phyloP scores from a whole-genome alignment of 352 stramenopile genomes.

The Bremia lactucae region DNA sequence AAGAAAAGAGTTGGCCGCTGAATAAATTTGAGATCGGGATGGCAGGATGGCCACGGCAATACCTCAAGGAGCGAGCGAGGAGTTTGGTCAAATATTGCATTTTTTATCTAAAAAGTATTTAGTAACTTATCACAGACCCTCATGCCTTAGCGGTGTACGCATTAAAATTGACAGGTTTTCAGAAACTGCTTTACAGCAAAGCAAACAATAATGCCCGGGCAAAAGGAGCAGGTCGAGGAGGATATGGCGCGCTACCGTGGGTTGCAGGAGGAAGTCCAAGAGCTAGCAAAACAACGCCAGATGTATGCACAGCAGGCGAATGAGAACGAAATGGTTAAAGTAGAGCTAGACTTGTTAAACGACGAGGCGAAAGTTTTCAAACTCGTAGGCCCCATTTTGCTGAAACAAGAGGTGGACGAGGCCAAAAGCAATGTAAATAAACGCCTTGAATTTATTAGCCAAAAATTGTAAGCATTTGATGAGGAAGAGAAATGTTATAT shows the following conservation, averaged over 20 bases:
- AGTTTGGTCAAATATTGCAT: too few species aligned
- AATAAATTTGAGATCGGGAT: conserved; percentile 1
- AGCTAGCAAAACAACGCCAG: conserved; percentile 81
- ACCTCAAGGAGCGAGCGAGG: too few species aligned
- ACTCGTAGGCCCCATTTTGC: conserved; percentile 89
- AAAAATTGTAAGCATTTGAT: conserved; percentile 66
- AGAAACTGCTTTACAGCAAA: too few species aligned
- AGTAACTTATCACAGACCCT: too few species aligned
- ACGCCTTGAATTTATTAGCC: conserved; percentile 92
- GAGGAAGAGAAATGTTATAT: neutral
- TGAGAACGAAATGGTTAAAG: conserved; percentile 95
- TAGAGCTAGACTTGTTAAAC: conserved; percentile 84
- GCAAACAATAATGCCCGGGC: conserved; percentile 12
- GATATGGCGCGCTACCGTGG: conserved; percentile 85
- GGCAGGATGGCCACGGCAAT: neutral
- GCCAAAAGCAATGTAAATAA: conserved; percentile 92
- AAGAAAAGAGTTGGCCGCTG: conserved; percentile 9
- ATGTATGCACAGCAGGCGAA: conserved; percentile 88
- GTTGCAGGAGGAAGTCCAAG: conserved; percentile 86
- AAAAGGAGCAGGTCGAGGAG: conserved; percentile 77
- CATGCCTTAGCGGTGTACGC: too few species aligned
- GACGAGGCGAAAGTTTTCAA: conserved; percentile 90
- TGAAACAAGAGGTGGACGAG: conserved; percentile 91
- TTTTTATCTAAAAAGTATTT: too few species aligned
- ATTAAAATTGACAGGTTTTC: too few species aligned